A percentile compares a stretch with the other conserved stretches of the same genome.
These are phyloP conservation scores for Fusarium pseudocircinatum DNA, from an alignment of 2,329 filamentous ascomycete genomes.

Conservation along the genomic window DNA sequence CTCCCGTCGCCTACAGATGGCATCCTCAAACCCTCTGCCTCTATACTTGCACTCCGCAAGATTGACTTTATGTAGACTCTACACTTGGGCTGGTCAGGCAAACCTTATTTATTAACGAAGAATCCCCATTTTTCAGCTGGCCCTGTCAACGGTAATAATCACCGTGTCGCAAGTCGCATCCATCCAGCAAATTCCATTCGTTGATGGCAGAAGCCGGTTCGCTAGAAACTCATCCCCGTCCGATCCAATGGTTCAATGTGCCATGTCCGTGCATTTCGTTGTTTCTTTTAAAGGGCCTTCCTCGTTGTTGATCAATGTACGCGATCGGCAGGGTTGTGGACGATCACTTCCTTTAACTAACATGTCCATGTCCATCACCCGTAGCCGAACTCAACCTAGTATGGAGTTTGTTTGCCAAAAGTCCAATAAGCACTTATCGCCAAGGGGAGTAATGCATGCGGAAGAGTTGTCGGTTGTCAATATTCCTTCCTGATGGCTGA, in stretches of 20 bases:
- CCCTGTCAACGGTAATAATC: constrained; percentile 3
- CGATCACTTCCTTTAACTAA: constrained; percentile 24
- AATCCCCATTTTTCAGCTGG: constrained; percentile 8
- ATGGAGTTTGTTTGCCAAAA: constrained; percentile 10
- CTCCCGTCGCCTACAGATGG: neutral
- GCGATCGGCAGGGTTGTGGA: constrained; percentile 17
- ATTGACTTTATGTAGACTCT: neutral
- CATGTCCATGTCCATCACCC: constrained; percentile 24
- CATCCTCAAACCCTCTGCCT: neutral
- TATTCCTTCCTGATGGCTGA: neutral
- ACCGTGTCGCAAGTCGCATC: constrained; percentile 5
- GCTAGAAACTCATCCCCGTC: neutral
- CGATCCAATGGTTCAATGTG: neutral
- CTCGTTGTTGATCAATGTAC: constrained; percentile 22
- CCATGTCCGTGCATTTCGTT: constrained; percentile 19
- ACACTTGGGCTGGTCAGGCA: neutral
- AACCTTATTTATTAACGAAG: constrained; percentile 3
- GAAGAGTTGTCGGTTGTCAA: neutral
- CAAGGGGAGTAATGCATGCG: neutral
- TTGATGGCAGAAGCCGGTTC: neutral
- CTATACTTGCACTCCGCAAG: neutral
- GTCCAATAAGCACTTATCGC: neutral
- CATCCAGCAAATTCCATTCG: neutral
- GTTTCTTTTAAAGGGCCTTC: neutral
- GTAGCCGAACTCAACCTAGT: constrained; percentile 22